Evolutionary conservation across 148 eudicot species (phyloP).

Genomic region (Rhododendron vialii): DNA sequence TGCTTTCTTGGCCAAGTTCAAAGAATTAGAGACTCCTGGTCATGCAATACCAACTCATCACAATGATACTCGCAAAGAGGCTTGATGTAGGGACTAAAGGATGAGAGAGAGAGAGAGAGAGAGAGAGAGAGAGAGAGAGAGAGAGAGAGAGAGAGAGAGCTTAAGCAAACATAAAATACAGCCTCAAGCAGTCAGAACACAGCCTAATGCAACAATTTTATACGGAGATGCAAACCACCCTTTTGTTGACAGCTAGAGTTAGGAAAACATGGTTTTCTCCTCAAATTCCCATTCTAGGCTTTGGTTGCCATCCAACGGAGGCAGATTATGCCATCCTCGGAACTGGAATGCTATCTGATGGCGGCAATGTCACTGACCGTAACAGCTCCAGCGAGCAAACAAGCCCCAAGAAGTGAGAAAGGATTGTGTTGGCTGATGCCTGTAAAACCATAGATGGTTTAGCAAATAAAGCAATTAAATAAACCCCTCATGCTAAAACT

Average conservation of each 20-base stretch:
- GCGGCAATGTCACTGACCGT: slow-evolving; percentile 74
- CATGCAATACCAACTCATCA: background rate
- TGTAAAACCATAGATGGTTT: slow-evolving; percentile 30
- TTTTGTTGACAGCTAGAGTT: background rate
- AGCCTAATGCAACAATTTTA: background rate
- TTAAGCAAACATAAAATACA: background rate
- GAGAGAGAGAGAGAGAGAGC: background rate
- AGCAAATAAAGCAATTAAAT: slow-evolving; percentile 5
- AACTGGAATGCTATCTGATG: slow-evolving; percentile 50
- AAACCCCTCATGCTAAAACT: background rate
- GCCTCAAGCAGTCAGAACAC: background rate
- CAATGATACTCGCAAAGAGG: background rate
- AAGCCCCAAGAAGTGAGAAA: slow-evolving; percentile 87
- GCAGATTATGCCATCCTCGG: slow-evolving; percentile 47
- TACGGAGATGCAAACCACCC: background rate
- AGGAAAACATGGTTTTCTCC: background rate
- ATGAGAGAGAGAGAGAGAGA: background rate
- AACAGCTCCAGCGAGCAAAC: slow-evolving; percentile 75
- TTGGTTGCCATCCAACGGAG: background rate
- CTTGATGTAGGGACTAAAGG: background rate
- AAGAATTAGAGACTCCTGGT: background rate
- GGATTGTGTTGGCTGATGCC: slow-evolving; percentile 93
- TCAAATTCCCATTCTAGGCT: background rate
- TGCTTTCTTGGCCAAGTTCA: background rate
- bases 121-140: too few relatives aligned